Evolutionary conservation across 2,329 filamentous ascomycete species (phyloP).

Genomic region (Arthrobotrys megalospora): DNA sequence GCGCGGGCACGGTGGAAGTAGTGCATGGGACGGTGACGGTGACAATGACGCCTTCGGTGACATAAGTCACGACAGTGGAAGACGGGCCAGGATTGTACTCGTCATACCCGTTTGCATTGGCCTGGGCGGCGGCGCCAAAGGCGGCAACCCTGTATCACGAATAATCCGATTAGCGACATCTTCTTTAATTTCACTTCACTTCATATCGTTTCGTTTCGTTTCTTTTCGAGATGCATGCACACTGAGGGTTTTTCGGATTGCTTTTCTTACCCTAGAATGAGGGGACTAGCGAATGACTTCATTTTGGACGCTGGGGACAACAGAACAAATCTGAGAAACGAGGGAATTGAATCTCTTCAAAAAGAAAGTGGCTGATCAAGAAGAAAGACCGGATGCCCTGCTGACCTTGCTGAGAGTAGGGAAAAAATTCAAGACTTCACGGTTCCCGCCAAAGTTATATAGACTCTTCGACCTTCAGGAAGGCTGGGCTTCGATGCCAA

Average conservation of each 20-base stretch:
- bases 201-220: too few relatives aligned
- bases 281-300: slow-evolving; percentile 39
- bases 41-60: not conserved
- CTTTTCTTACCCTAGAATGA: slow-evolving; percentile 25
- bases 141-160: not conserved
- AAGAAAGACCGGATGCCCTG: not conserved
- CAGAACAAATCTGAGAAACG: too few relatives aligned
- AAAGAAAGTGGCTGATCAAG: not conserved
- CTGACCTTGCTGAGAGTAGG: not conserved
- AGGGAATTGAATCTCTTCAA: too few relatives aligned
- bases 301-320: not conserved
- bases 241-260: not conserved
- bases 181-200: too few relatives aligned
- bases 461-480: not conserved
- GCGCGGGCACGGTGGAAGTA: not conserved
- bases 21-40: slow-evolving; percentile 6
- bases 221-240: too few relatives aligned
- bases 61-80: slow-evolving; percentile 25
- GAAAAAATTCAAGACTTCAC: too few relatives aligned
- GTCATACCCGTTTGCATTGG: slow-evolving; percentile 1
- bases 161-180: not conserved
- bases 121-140: slow-evolving; percentile 14
- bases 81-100: not conserved
- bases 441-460: not conserved
- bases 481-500: slow-evolving; percentile 1